Base-by-base conservation (phyloP, 2,329 filamentous ascomycete genomes). In the Aureobasidium zeae region DNA sequence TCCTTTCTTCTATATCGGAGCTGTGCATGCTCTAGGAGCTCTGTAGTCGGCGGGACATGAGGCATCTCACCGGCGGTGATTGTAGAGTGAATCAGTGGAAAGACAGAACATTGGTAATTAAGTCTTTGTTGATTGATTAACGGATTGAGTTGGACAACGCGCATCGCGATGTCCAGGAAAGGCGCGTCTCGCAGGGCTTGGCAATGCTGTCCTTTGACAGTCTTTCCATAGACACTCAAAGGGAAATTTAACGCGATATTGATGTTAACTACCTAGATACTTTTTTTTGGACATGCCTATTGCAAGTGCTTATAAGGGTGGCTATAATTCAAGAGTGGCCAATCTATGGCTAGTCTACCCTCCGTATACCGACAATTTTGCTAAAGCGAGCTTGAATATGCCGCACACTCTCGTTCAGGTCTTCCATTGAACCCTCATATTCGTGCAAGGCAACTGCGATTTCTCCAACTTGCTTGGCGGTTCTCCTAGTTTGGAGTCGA, bases 1-100 rank as follows among this genome's bases (percentile, higher is more conserved):
- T 70, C 61, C 38, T 64, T 61, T 17, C 59, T 54, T 22, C 63
- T 62, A 51, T 70, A 72, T 24, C 64, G 58, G 22, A 59, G 55
- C 44, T 66, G 64, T 17, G 66, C 70, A 47, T 61, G 54, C 35
- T 58, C 56, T 32, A 68, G 64, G 5, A 56, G 48, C 20, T 47
- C 45, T 5, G n/a, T 39, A 11, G 37, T 42, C 12, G 45, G 30
- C 36, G 24, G 31, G 25, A 35, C 21, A 15, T 47, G 45, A 28
- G 45, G 45, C 45, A 47, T 47, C 15, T 17, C 19, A 16, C 28
- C 30, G 37, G 20, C 16, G 37, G 19, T 31, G 20, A 15, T 25
- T 25, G 22, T 25, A 11, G 11, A 11, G 11, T 11, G 22, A 6
- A 25, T 7, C 7, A 11, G 2, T 25, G 11, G 11, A 2, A 2